phyloP scores from a whole-genome alignment of 2,329 filamentous ascomycete species.

The Curvularia sp. region DNA sequence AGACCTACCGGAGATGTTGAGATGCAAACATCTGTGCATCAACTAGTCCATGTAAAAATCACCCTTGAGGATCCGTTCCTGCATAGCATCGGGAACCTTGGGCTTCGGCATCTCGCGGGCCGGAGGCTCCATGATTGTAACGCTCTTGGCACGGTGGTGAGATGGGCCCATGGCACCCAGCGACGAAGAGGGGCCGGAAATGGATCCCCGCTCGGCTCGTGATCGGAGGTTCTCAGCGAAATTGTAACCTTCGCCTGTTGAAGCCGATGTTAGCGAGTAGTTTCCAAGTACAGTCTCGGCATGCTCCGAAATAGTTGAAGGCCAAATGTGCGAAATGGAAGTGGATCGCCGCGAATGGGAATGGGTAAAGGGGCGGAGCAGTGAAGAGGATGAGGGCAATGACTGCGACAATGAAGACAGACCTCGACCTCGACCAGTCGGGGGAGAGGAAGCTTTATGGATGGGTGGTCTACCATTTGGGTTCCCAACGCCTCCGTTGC shows the following conservation, averaged over 20 bases:
- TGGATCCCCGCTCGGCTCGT: constrained; percentile 78
- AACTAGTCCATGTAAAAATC: constrained; percentile 95
- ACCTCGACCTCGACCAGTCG: constrained; percentile 64
- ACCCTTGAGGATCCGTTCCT: constrained; percentile 95
- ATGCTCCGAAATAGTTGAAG: constrained; percentile 43
- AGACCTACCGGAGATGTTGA: constrained; percentile 34
- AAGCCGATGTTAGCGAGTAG: constrained; percentile 68
- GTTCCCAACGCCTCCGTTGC: constrained; percentile 59
- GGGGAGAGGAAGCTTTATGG: constrained; percentile 58
- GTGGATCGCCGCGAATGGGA: constrained; percentile 32
- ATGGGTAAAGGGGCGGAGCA: constrained; percentile 33
- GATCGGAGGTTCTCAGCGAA: constrained; percentile 95
- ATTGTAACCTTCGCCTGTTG: constrained; percentile 90
- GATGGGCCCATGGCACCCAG: constrained; percentile 16
- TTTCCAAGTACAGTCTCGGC: constrained; percentile 49
- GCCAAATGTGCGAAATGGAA: constrained; percentile 36
- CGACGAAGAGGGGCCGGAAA: constrained; percentile 55
- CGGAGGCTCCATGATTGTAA: constrained; percentile 67
- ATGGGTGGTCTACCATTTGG: constrained; percentile 68
- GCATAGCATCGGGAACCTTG: constrained; percentile 80
- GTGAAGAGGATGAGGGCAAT: constrained; percentile 36
- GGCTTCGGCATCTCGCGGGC: constrained; percentile 66
- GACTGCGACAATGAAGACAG: constrained; percentile 58
- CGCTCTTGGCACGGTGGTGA: constrained; percentile 74
- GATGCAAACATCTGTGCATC: constrained; percentile 15